A percentile compares a stretch with the other conserved stretches of the same genome.
Evolutionary conservation across 1,139 yeast species (phyloP).

Genomic region (Geotrichum klebahnii): DNA sequence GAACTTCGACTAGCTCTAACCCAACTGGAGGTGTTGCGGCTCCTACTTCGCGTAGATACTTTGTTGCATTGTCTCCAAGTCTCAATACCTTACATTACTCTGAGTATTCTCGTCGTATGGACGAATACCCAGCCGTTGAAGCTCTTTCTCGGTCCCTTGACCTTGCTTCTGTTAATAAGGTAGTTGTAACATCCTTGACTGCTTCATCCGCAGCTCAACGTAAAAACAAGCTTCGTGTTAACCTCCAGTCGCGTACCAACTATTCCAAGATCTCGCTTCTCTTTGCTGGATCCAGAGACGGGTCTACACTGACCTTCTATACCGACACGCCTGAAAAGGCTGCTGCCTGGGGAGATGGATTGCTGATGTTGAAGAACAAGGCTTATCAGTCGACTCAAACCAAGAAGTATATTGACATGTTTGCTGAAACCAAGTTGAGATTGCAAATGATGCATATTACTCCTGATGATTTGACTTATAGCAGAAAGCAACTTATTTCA

Average conservation of each 20-base stretch:
- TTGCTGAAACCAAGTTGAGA: constrained; percentile 58
- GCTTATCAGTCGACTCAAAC: constrained; percentile 54
- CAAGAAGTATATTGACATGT: constrained; percentile 51
- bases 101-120: constrained; percentile 50
- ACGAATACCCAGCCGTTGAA: constrained; percentile 57
- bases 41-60: constrained; percentile 45
- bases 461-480: constrained; percentile 37
- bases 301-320: constrained; percentile 50
- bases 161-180: constrained; percentile 29
- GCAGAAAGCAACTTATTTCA: constrained; percentile 23
- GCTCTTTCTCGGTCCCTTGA: constrained; percentile 31
- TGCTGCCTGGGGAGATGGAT: constrained; percentile 76
- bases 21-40: constrained; percentile 26
- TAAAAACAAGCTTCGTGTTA: constrained; percentile 30
- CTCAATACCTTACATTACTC: constrained; percentile 59
- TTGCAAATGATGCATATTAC: constrained; percentile 62
- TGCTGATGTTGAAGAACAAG: constrained; percentile 53
- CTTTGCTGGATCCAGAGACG: constrained; percentile 30
- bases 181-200: constrained; percentile 29
- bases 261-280: constrained; percentile 32
- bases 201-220: constrained; percentile 23
- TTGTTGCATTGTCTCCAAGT: constrained; percentile 68
- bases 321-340: constrained; percentile 70
- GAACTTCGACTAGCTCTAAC: constrained; percentile 12
- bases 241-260: constrained; percentile 31